Evolutionary conservation across 2,329 filamentous ascomycete species (phyloP).

Genomic region (Trichophyton verrucosum): DNA sequence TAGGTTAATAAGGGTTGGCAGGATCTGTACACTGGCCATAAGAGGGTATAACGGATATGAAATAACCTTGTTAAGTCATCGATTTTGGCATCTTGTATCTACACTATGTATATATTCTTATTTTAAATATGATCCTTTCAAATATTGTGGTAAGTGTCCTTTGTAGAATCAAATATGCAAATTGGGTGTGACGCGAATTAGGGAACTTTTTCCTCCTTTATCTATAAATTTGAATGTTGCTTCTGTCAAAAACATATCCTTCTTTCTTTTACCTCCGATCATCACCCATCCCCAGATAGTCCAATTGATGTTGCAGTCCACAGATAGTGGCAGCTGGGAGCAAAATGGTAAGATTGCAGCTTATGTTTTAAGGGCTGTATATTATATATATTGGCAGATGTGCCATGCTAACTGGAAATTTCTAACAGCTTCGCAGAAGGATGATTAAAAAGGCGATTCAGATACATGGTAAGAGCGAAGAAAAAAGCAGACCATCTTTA

Average conservation of each 20-base stretch:
- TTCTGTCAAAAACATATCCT: too few relatives aligned
- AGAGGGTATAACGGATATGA: neutral
- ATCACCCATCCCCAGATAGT: neutral
- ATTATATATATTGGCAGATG: neutral
- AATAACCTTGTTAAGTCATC: neutral
- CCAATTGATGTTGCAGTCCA: neutral
- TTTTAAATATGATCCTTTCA: too few relatives aligned
- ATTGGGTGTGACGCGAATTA: too few relatives aligned
- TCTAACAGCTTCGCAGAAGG: neutral
- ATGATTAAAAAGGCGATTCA: neutral
- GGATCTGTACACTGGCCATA: neutral
- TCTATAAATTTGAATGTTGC: too few relatives aligned
- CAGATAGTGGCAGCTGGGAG: neutral
- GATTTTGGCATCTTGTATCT: neutral
- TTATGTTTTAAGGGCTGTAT: neutral
- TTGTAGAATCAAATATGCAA: too few relatives aligned
- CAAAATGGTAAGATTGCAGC: neutral
- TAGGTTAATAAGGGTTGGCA: neutral
- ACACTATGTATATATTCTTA: neutral
- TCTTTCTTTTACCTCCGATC: neutral
- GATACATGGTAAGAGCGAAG: neutral
- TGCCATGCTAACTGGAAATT: neutral
- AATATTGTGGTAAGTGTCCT: too few relatives aligned
- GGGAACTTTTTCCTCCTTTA: too few relatives aligned
- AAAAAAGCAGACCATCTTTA: neutral